phyloP scores from a whole-genome alignment of 1,284 basidiomycete genomes.

The Tilletia walkeri region DNA sequence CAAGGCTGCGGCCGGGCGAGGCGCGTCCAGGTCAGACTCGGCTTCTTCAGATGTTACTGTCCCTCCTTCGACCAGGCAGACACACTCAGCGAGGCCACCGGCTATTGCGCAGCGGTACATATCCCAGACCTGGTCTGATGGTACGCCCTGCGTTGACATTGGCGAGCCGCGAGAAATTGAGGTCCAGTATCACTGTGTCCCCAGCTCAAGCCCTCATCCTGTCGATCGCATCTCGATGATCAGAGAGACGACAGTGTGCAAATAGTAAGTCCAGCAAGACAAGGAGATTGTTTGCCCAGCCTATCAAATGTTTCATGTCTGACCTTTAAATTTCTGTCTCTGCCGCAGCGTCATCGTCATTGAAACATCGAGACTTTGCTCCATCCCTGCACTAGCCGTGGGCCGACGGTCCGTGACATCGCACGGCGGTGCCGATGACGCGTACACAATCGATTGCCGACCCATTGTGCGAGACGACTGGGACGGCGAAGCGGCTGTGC shows the following conservation, averaged over 20 bases:
- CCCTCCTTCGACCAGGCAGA: conserved; percentile 6
- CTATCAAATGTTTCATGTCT: no score
- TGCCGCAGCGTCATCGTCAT: conserved; percentile 13
- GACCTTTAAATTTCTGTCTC: not conserved
- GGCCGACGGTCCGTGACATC: not conserved
- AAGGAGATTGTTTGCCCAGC: no score
- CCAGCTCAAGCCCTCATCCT: conserved; percentile 22
- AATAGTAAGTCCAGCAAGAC: conserved; percentile 25
- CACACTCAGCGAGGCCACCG: conserved; percentile 1
- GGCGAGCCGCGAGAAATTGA: conserved; percentile 41
- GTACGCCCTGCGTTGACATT: conserved; percentile 46
- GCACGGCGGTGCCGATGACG: not conserved
- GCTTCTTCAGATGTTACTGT: not conserved
- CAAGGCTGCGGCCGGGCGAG: not conserved
- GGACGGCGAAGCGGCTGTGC: conserved; percentile 3
- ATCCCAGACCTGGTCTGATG: conserved; percentile 44
- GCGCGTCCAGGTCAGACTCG: no score
- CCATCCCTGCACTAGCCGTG: not conserved
- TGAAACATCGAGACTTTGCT: conserved; percentile 16
- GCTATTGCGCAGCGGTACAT: conserved; percentile 35
- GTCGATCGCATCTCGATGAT: conserved; percentile 42
- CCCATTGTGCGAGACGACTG: conserved; percentile 18
- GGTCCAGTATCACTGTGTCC: conserved; percentile 42
- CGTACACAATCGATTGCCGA: conserved; percentile 1
- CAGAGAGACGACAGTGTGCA: conserved; percentile 51